Percentiles rank a stretch among this genome's conserved stretches.
phyloP scores from a whole-genome alignment of 2,329 filamentous ascomycete genomes.

The Tolypocladium nubicola region DNA sequence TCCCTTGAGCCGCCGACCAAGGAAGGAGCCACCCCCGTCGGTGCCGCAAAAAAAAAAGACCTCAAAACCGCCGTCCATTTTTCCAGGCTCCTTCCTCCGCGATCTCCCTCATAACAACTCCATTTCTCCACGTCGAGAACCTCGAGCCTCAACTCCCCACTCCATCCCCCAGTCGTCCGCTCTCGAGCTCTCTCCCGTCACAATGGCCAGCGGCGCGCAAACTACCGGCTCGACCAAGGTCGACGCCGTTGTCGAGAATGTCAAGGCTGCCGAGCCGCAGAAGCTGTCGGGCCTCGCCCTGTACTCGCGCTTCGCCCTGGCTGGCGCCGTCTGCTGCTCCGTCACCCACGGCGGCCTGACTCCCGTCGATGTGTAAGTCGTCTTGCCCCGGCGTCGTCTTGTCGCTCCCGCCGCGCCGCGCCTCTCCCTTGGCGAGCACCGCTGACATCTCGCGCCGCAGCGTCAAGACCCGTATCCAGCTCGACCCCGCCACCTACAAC shows the following conservation, averaged over 20 bases:
- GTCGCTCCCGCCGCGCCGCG: background rate
- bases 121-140: slow-evolving; percentile 18
- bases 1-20: background rate
- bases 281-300: slow-evolving; percentile 50
- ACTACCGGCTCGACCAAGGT: slow-evolving; percentile 32
- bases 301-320: slow-evolving; percentile 94
- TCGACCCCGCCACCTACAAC: slow-evolving; percentile 85
- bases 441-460: slow-evolving; percentile 31
- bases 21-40: background rate
- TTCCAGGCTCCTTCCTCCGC: background rate
- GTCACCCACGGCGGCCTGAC: slow-evolving; percentile 95
- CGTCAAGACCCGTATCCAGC: slow-evolving; percentile 93
- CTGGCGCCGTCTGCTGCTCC: slow-evolving; percentile 95
- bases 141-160: slow-evolving; percentile 1
- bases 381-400: background rate
- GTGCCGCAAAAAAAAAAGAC: slow-evolving; percentile 1
- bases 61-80: background rate
- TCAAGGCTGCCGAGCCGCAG: slow-evolving; percentile 27
- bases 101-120: slow-evolving; percentile 1
- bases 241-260: slow-evolving; percentile 31
- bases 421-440: background rate
- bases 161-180: background rate
- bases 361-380: slow-evolving; percentile 96
- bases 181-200: slow-evolving; percentile 9
- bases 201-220: slow-evolving; percentile 30